Evolutionary conservation across 345 rosid genomes (phyloP).

Genomic region (Syzygium aromaticum): DNA sequence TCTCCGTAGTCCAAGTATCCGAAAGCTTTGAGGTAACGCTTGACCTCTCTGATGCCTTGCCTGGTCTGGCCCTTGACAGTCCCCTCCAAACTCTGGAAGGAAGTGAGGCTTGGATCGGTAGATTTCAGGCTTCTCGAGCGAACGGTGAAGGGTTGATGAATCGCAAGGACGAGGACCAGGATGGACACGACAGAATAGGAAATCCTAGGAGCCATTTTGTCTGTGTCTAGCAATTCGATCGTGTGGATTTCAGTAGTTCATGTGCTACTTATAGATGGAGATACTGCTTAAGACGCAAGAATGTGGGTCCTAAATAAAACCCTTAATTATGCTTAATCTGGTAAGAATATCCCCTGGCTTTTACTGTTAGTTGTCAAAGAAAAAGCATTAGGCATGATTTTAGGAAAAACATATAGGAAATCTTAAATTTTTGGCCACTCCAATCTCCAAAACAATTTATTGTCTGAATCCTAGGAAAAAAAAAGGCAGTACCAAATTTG

Average conservation of each 20-base stretch:
- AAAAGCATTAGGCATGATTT: too few relatives aligned
- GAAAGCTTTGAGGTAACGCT: slow-evolving; percentile 2
- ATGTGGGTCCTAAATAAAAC: too few relatives aligned
- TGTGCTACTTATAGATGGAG: background rate
- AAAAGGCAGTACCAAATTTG: too few relatives aligned
- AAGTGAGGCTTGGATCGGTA: background rate
- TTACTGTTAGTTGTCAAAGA: too few relatives aligned
- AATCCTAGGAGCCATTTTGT: background rate
- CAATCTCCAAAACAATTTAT: too few relatives aligned
- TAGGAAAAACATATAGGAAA: too few relatives aligned
- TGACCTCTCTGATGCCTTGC: background rate
- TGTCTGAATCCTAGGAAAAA: too few relatives aligned
- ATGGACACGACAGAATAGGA: background rate
- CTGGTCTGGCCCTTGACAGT: slow-evolving; percentile 4
- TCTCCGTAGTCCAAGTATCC: slow-evolving; percentile 3
- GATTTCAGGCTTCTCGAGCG: background rate
- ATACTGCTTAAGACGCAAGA: background rate
- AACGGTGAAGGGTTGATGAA: background rate
- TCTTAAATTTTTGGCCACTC: too few relatives aligned
- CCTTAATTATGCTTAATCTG: too few relatives aligned
- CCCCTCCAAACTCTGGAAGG: background rate
- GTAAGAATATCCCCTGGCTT: too few relatives aligned
- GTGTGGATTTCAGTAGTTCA: background rate
- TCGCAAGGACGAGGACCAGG: background rate
- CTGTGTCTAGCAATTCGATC: too few relatives aligned